phyloP scores from a whole-genome alignment of 192 early-diverging fungal genomes.

The Diversispora epigaea region DNA sequence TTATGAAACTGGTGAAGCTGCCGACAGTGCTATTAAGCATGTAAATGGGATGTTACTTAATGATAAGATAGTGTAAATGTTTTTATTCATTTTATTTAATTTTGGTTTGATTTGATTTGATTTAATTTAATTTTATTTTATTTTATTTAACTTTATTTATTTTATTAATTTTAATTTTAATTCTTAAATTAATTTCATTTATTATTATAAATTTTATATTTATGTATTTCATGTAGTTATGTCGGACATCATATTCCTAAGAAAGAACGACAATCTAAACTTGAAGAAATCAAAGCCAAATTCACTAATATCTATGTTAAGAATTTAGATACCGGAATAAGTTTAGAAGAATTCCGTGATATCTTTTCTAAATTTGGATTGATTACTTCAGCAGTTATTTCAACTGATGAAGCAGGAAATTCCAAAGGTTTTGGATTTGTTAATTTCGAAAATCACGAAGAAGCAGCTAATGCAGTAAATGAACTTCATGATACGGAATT shows the following conservation, averaged over 20 bases:
- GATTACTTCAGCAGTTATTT: conserved; percentile 80
- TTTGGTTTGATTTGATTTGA: no score
- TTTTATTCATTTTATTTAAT: conserved; percentile 3
- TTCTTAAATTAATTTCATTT: neutral
- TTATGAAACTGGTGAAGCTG: conserved; percentile 93
- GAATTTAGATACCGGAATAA: conserved; percentile 82
- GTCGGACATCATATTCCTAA: conserved; percentile 92
- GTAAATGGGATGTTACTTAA: conserved; percentile 99
- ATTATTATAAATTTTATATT: conserved; percentile 14
- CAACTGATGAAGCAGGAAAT: conserved; percentile 75
- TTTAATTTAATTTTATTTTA: no score
- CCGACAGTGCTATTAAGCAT: conserved; percentile 92
- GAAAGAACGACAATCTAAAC: conserved; percentile 88
- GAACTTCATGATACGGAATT: conserved; percentile 92
- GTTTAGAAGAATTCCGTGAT: conserved; percentile 72
- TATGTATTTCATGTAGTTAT: conserved; percentile 42
- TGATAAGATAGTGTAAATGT: conserved; percentile 87
- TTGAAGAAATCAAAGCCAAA: conserved; percentile 84
- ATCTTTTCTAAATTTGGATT: conserved; percentile 80
- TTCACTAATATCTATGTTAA: conserved; percentile 99
- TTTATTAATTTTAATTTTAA: no score
- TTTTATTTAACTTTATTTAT: no score
- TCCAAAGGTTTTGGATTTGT: conserved; percentile 97
- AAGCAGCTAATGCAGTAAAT: conserved; percentile 83
- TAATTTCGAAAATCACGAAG: conserved; percentile 92